phyloP scores from a whole-genome alignment of 2,329 filamentous ascomycete genomes.

The Penicillium sp. region DNA sequence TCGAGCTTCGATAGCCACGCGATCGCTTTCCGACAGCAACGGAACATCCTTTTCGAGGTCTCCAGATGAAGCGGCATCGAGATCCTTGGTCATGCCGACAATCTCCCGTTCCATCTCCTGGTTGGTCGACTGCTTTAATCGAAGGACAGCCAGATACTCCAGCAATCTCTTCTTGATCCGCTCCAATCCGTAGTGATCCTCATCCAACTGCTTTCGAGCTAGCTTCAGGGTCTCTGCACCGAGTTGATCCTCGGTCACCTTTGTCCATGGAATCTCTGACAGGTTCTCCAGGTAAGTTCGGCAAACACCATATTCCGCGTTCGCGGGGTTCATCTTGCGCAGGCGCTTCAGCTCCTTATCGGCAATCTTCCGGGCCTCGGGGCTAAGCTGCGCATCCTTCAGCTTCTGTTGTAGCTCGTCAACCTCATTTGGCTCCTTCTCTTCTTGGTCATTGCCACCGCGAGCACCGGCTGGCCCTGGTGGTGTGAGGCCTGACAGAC shows the following conservation, averaged over 20 bases:
- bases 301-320: constrained; percentile 93
- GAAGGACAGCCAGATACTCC: constrained; percentile 94
- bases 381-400: constrained; percentile 74
- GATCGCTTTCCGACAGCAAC: constrained; percentile 47
- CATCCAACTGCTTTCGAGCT: constrained; percentile 86
- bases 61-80: constrained; percentile 34
- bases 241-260: constrained; percentile 79
- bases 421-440: constrained; percentile 84
- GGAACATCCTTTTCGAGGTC: constrained; percentile 61
- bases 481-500: constrained; percentile 41
- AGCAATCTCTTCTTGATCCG: constrained; percentile 96
- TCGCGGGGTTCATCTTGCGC: constrained; percentile 92
- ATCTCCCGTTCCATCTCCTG: constrained; percentile 79
- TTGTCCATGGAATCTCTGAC: constrained; percentile 89
- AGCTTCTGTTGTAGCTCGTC: constrained; percentile 89
- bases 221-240: constrained; percentile 74
- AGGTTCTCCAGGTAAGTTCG: constrained; percentile 92
- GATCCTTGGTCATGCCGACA: constrained; percentile 50
- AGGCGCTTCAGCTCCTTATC: constrained; percentile 84
- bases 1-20: constrained; percentile 57
- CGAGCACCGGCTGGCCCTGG: constrained; percentile 46
- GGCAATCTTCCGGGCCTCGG: constrained; percentile 86
- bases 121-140: constrained; percentile 90
- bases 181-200: constrained; percentile 94
- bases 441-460: constrained; percentile 59